phyloP scores from a whole-genome alignment of 495 filamentous ascomycete species.

The Tuber magnatum region DNA sequence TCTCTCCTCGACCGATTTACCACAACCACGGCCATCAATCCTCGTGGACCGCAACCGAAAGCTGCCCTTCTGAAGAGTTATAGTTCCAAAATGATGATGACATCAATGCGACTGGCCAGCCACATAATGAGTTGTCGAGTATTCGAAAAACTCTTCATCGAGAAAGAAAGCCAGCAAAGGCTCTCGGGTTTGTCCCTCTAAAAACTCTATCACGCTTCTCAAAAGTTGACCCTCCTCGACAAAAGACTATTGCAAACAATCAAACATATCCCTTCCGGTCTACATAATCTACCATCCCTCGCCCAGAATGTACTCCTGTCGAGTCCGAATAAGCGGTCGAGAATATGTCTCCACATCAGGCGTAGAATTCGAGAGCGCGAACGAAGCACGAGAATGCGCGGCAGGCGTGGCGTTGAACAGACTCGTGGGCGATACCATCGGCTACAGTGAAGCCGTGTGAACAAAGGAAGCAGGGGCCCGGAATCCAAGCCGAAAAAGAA shows the following conservation, averaged over 20 bases:
- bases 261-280: constrained; percentile 22
- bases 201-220: not conserved
- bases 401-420: constrained; percentile 30
- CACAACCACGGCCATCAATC: not conserved
- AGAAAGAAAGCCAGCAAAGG: constrained; percentile 32
- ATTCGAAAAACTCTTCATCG: constrained; percentile 34
- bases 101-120: constrained; percentile 32
- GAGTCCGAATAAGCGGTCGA: constrained; percentile 30
- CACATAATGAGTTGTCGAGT: constrained; percentile 36
- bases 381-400: constrained; percentile 32
- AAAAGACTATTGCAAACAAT: constrained; percentile 31
- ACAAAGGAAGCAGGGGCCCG: not conserved
- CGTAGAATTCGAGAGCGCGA: constrained; percentile 32
- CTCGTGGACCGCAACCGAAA: not conserved
- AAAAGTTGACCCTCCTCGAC: constrained; percentile 7
- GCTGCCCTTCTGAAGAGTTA: not conserved
- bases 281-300: constrained; percentile 29
- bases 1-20: not conserved
- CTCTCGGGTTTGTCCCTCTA: constrained; percentile 22
- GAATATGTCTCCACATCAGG: constrained; percentile 30
- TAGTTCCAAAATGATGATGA: constrained; percentile 22
- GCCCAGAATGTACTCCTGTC: constrained; percentile 34
- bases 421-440: constrained; percentile 30
- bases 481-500: not conserved
- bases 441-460: constrained; percentile 34